A percentile compares a stretch with the other conserved stretches of the same genome.
Conservation (phyloP, 2,329 filamentous ascomycete species). For the Paraconiothyrium sp. region DNA sequence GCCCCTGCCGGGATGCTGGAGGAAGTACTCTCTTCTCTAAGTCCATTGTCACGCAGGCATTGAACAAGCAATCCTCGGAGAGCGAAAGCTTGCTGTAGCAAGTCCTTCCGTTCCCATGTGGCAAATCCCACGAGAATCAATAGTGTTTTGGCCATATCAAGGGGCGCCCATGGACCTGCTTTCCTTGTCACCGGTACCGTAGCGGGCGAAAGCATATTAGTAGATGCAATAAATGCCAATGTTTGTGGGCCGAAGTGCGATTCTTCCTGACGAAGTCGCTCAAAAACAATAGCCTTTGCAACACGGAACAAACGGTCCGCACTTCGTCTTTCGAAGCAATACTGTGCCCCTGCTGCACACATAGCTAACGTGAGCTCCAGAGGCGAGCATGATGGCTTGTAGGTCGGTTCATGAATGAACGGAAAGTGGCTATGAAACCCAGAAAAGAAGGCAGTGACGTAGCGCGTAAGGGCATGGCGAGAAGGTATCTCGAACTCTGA, state of each 20-base stretch:
- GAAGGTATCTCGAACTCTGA: slow-evolving; percentile 41
- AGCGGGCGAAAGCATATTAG: slow-evolving; percentile 23
- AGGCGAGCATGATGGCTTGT: slow-evolving; percentile 40
- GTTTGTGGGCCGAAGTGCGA: slow-evolving; percentile 36
- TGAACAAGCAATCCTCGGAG: slow-evolving; percentile 40
- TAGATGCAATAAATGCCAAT: slow-evolving; percentile 30
- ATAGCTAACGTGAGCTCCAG: slow-evolving; percentile 45
- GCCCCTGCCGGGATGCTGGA: slow-evolving; percentile 25
- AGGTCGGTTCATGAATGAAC: slow-evolving; percentile 46
- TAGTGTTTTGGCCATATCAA: slow-evolving; percentile 41
- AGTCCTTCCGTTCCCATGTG: slow-evolving; percentile 43
- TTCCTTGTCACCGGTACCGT: slow-evolving; percentile 19
- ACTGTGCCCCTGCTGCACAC: slow-evolving; percentile 45
- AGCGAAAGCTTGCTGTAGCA: slow-evolving; percentile 43
- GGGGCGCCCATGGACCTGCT: slow-evolving; percentile 36
- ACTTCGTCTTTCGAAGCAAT: slow-evolving; percentile 44
- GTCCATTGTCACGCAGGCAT: slow-evolving; percentile 39
- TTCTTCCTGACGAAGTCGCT: slow-evolving; percentile 38
- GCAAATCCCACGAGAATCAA: slow-evolving; percentile 43
- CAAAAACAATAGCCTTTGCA: slow-evolving; percentile 41
- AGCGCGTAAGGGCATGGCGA: slow-evolving; percentile 40
- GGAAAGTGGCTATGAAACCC: slow-evolving; percentile 47
- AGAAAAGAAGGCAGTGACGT: slow-evolving; percentile 43
- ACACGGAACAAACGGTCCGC: slow-evolving; percentile 40
- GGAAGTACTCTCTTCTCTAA: slow-evolving; percentile 29